Evolutionary conservation across 306 rosid species (phyloP).

Genomic region (Potentilla sterilis): DNA sequence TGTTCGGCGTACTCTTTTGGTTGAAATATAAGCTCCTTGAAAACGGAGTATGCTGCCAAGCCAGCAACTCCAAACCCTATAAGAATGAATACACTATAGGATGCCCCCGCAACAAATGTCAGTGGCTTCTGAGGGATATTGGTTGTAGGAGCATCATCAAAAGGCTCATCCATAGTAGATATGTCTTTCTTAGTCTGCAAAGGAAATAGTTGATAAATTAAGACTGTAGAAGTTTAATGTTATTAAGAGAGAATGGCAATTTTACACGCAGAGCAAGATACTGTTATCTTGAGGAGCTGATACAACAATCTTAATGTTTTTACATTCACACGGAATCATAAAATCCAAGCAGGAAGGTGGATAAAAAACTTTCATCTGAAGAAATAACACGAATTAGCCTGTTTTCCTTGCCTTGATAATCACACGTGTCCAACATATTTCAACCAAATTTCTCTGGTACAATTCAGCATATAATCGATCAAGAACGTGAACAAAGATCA

Average conservation of each 20-base stretch:
- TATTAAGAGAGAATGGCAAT: neutral
- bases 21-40: constrained; percentile 89
- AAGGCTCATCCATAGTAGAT: constrained; percentile 79
- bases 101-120: constrained; percentile 80
- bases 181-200: constrained; percentile 73
- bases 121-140: constrained; percentile 93
- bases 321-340: neutral
- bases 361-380: neutral
- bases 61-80: constrained; percentile 81
- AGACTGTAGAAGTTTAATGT: constrained; percentile 6
- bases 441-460: constrained; percentile 1
- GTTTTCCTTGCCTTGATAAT: neutral
- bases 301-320: neutral
- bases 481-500: neutral
- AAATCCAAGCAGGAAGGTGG: neutral
- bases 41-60: constrained; percentile 89
- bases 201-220: constrained; percentile 13
- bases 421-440: neutral
- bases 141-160: constrained; percentile 77
- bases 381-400: neutral
- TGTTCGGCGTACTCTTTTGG: constrained; percentile 76
- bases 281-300: neutral
- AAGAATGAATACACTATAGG: constrained; percentile 75
- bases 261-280: neutral
- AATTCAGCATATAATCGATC: neutral